These are phyloP conservation scores for Aspergillus affinis DNA, from an alignment of 495 filamentous ascomycete genomes.

Conservation along the genomic window DNA sequence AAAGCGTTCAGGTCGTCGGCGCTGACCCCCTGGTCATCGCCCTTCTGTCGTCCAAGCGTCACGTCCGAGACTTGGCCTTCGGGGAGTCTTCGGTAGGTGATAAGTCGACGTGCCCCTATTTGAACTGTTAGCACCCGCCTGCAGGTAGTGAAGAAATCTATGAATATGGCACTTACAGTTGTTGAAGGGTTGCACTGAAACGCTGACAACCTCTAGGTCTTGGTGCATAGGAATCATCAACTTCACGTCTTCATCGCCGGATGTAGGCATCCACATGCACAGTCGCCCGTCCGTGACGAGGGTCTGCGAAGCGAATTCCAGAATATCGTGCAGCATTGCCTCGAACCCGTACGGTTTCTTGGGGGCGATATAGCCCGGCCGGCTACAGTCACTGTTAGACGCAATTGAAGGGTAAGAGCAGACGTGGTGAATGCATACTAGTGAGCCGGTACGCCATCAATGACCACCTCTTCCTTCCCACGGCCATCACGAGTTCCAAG, in stretches of 20 bases:
- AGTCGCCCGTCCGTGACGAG: slow-evolving; percentile 81
- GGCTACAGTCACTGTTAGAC: slow-evolving; percentile 42
- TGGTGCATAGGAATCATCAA: slow-evolving; percentile 77
- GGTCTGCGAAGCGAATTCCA: slow-evolving; percentile 74
- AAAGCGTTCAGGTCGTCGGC: slow-evolving; percentile 84
- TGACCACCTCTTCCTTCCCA: slow-evolving; percentile 57
- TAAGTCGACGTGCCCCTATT: slow-evolving; percentile 77
- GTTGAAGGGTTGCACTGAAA: slow-evolving; percentile 83
- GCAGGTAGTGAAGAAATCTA: background rate
- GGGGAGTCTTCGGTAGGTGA: slow-evolving; percentile 76
- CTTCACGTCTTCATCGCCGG: slow-evolving; percentile 73
- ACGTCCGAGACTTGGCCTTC: slow-evolving; percentile 55
- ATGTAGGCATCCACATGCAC: slow-evolving; percentile 96
- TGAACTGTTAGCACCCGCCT: background rate
- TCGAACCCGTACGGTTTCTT: slow-evolving; percentile 89
- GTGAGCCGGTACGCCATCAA: slow-evolving; percentile 70
- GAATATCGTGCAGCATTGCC: slow-evolving; percentile 84
- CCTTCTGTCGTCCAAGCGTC: slow-evolving; percentile 34
- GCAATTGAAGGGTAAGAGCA: background rate
- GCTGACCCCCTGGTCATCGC: slow-evolving; percentile 41
- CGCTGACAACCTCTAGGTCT: slow-evolving; percentile 68
- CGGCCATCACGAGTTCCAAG: slow-evolving; percentile 73
- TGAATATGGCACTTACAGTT: slow-evolving; percentile 63
- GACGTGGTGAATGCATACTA: slow-evolving; percentile 43
- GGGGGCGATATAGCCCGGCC: slow-evolving; percentile 79